Conservation (phyloP, 2,329 filamentous ascomycete genomes). For the Emergomyces africanus region DNA sequence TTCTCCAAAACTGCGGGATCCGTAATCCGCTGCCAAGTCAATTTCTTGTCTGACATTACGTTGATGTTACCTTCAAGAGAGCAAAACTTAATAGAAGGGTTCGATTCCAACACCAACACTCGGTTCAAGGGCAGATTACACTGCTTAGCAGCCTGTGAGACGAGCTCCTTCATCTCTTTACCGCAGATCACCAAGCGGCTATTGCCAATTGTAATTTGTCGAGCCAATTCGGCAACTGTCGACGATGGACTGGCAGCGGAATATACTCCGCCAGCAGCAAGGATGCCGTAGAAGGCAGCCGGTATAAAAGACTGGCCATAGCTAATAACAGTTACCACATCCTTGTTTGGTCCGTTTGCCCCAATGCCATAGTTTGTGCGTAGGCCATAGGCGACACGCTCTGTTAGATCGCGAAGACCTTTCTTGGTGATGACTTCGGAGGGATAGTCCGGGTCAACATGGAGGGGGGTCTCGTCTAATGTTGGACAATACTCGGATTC, state of each 20-base stretch:
- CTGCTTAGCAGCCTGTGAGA: not conserved
- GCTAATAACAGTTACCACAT: constrained; percentile 1
- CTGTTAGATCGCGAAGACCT: not conserved
- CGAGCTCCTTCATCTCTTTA: constrained; percentile 1
- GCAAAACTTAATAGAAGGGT: not conserved
- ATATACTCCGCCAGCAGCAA: constrained; percentile 2
- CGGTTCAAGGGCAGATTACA: not conserved
- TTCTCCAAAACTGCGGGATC: not conserved
- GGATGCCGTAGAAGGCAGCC: not conserved
- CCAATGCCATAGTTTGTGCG: constrained; percentile 1
- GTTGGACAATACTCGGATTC: not conserved
- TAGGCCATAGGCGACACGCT: not conserved
- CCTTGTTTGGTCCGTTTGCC: not conserved
- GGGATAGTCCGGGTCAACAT: not conserved
- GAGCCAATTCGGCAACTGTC: not conserved
- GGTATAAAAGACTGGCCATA: not conserved
- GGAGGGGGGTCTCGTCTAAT: not conserved
- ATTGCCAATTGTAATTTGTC: constrained; percentile 1
- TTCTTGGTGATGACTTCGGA: constrained; percentile 1
- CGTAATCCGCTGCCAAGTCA: constrained; percentile 1
- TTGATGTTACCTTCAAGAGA: constrained; percentile 1
- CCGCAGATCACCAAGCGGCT: constrained; percentile 1
- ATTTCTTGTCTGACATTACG: not conserved
- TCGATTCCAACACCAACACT: constrained; percentile 1
- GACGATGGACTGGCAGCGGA: constrained; percentile 1